Percentiles rank a stretch among this genome's conserved stretches.
Conservation (phyloP, 2,329 filamentous ascomycete genomes). For the Sclerotinia subarctica region DNA sequence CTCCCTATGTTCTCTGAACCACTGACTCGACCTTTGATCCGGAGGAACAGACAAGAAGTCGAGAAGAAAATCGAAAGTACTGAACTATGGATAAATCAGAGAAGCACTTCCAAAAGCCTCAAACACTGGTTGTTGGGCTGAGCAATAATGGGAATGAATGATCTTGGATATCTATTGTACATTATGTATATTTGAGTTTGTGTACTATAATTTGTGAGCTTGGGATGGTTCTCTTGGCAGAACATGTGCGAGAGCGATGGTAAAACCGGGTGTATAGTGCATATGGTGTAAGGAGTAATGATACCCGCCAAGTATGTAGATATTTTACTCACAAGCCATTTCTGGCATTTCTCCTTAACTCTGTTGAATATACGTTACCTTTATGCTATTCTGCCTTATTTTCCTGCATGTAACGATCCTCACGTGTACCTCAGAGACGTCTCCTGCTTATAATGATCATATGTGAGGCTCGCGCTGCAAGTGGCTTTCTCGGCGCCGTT, state of each 20-base stretch:
- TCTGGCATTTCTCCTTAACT: not conserved
- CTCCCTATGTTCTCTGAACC: slow-evolving; percentile 24
- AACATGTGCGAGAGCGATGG: not conserved
- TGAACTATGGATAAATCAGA: slow-evolving; percentile 28
- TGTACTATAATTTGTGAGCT: not conserved
- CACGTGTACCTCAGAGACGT: not conserved
- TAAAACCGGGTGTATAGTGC: not conserved
- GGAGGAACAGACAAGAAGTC: slow-evolving; percentile 25
- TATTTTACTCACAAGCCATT: slow-evolving; percentile 8
- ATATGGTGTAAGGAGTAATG: slow-evolving; percentile 17
- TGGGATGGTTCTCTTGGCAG: not conserved
- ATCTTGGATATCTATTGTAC: not conserved
- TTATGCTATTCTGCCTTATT: not conserved
- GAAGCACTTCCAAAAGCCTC: slow-evolving; percentile 23
- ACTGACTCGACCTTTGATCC: slow-evolving; percentile 26
- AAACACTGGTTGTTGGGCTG: slow-evolving; percentile 31
- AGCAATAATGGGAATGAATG: not conserved
- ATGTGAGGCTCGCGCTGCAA: not conserved
- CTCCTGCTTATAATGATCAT: not conserved
- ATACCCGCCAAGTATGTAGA: slow-evolving; percentile 18
- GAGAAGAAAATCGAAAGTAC: slow-evolving; percentile 25
- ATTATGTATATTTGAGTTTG: slow-evolving; percentile 2
- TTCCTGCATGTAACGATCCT: not conserved
- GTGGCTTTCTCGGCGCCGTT: not conserved
- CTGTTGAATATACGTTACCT: not conserved